phyloP scores from a whole-genome alignment of 306 rosid genomes.

The Urtica urens region DNA sequence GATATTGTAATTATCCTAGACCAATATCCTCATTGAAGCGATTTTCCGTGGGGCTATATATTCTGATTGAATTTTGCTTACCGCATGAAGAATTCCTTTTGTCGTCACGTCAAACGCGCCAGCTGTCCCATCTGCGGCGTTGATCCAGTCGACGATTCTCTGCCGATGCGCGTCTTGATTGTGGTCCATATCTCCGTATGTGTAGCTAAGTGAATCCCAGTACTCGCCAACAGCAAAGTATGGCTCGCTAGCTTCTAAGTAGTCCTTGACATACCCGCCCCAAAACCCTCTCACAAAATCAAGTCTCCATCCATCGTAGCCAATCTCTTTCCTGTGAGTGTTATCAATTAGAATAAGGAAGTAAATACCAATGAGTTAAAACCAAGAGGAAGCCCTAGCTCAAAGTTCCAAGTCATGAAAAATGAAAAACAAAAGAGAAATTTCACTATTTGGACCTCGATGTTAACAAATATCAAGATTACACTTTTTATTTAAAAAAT shows the following conservation, averaged over 20 bases:
- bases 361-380: too few species aligned
- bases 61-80: too few species aligned
- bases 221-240: slow-evolving; percentile 82
- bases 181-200: slow-evolving; percentile 81
- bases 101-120: slow-evolving; percentile 98
- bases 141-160: slow-evolving; percentile 94
- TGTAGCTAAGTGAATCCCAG: slow-evolving; percentile 96
- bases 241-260: slow-evolving; percentile 69
- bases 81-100: slow-evolving; percentile 93
- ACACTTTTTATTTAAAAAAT: too few species aligned
- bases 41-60: too few species aligned
- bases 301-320: slow-evolving; percentile 98
- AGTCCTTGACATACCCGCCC: slow-evolving; percentile 98
- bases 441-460: too few species aligned
- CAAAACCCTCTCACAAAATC: slow-evolving; percentile 97
- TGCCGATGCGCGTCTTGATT: slow-evolving; percentile 97
- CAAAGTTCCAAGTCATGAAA: too few species aligned
- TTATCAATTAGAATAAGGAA: too few species aligned
- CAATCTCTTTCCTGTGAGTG: slow-evolving; percentile 70
- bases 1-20: too few species aligned
- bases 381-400: too few species aligned
- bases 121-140: slow-evolving; percentile 66
- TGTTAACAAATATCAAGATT: too few species aligned
- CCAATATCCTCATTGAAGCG: too few species aligned
- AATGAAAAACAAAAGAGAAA: too few species aligned